Percentiles rank a stretch among this genome's conserved stretches.
phyloP scores from a whole-genome alignment of 768 basidiomycete genomes.

The Calocera cornea region DNA sequence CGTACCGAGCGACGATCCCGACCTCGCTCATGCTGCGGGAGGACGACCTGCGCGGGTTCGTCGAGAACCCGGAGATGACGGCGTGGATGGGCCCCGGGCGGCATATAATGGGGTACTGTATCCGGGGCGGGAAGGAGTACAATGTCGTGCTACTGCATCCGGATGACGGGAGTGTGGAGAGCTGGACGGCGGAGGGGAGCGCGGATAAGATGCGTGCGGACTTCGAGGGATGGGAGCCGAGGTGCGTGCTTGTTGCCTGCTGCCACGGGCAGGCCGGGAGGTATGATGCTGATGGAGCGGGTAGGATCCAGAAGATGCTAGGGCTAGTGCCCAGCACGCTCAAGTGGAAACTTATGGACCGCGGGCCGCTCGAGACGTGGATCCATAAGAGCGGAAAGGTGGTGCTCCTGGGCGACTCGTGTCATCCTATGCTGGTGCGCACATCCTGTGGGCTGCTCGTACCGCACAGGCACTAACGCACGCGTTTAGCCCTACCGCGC shows the following conservation, averaged over 20 bases:
- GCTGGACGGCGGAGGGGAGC: slow-evolving; percentile 33
- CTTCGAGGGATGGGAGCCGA: slow-evolving; percentile 37
- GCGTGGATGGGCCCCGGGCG: slow-evolving; percentile 32
- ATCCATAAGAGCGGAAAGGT: slow-evolving; percentile 33
- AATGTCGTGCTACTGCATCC: slow-evolving; percentile 36
- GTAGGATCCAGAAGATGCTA: slow-evolving; percentile 32
- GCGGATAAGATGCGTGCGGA: slow-evolving; percentile 35
- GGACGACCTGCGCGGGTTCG: slow-evolving; percentile 37
- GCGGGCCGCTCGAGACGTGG: slow-evolving; percentile 37
- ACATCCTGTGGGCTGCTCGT: not conserved
- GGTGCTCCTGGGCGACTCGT: slow-evolving; percentile 40
- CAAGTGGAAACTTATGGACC: slow-evolving; percentile 38
- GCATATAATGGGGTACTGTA: slow-evolving; percentile 9
- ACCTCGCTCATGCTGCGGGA: slow-evolving; percentile 35
- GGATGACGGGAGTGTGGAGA: slow-evolving; percentile 25
- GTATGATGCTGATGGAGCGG: not conserved
- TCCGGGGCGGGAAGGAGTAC: slow-evolving; percentile 22
- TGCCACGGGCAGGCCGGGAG: not conserved
- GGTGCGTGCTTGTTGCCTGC: slow-evolving; percentile 12
- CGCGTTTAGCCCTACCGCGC: slow-evolving; percentile 33
- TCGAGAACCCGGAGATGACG: slow-evolving; percentile 40
- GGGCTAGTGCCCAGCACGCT: slow-evolving; percentile 34
- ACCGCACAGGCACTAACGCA: not conserved
- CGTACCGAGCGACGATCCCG: slow-evolving; percentile 40
- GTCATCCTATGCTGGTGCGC: slow-evolving; percentile 38